phyloP scores from a whole-genome alignment of 1,284 basidiomycete species.

The Ceratobasidium sp. region DNA sequence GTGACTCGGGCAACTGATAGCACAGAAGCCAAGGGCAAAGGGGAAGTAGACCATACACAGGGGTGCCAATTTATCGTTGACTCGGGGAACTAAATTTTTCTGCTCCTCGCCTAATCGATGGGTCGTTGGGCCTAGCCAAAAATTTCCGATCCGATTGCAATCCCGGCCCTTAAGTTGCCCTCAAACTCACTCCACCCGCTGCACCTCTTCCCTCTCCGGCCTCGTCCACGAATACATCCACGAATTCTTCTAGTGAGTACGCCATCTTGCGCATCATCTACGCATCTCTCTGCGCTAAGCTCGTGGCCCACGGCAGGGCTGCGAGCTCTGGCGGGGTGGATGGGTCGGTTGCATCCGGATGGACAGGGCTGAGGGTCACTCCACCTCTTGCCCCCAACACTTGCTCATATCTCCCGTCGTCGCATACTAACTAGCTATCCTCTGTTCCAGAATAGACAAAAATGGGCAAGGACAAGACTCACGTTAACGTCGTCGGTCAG shows the following conservation, averaged over 20 bases:
- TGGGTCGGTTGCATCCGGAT: conserved; percentile 43
- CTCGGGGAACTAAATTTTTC: conserved; percentile 42
- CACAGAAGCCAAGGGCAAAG: conserved; percentile 43
- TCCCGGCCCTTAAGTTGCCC: conserved; percentile 46
- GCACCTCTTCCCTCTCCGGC: conserved; percentile 62
- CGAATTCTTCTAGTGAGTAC: conserved; percentile 62
- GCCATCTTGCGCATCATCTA: conserved; percentile 50
- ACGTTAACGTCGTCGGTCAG: conserved; percentile 93
- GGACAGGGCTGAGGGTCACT: conserved; percentile 46
- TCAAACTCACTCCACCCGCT: conserved; percentile 55
- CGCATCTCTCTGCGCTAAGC: not conserved
- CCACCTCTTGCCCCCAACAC: conserved; percentile 47
- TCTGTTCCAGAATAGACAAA: conserved; percentile 55
- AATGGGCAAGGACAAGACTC: conserved; percentile 91
- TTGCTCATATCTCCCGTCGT: conserved; percentile 48
- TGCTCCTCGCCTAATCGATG: conserved; percentile 18
- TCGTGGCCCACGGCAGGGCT: conserved; percentile 5
- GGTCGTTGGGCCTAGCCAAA: conserved; percentile 7
- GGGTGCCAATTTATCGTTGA: not conserved
- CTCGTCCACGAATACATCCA: conserved; percentile 58
- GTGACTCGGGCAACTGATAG: conserved; percentile 40
- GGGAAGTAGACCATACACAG: conserved; percentile 20
- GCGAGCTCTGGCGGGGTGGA: conserved; percentile 32
- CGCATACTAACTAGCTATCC: conserved; percentile 29
- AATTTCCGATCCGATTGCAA: conserved; percentile 26